Base-by-base conservation (phyloP, 257 asterid species). In the Gentiana dahurica region DNA sequence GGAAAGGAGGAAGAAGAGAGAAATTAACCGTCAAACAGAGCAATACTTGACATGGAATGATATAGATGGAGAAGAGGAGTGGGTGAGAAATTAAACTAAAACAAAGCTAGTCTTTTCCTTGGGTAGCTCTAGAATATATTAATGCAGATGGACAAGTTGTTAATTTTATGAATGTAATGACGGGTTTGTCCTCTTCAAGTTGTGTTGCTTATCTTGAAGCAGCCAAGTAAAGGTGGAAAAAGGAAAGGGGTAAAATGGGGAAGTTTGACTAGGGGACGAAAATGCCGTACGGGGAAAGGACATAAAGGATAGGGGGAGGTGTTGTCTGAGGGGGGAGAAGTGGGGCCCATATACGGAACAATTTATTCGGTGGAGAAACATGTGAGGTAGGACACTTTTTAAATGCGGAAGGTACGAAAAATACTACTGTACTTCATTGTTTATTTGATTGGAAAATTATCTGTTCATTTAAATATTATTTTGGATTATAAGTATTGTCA, bases 301-400 rank as follows among this genome's bases (percentile, higher is more conserved):
- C 66, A 48, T 65, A 60, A 60, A 60, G 49, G 53, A 54, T 34
- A 12, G 41, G 8, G 9, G 4, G 49, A 44, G 35, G 3, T 49
- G 68, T 51, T 61, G 8, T 13, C 57, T 54, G 69, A 53, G 48
- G 77, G 68, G 95, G 85, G 8, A 71, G 3, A 54, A 58, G 60
- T 46, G 41, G 68, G 90, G 71, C 44, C 57, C 60, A 64, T 56
- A 71, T 53, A 72, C 43, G 51, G 77, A 73, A 72, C 55, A 45
- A 12, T 55, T 76, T 68, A 86, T 84, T 75, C 71, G 87, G 97
- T 79, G 97, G 77, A 86, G 94, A 65, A 62, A 53, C 67, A 89
- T 83, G 63, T 71, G 93, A 83, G 97, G 95, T 68, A 81, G 95
- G 91, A 87, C 92, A 37, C 63, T 81, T 73, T 24, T 65, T 69